Evolutionary conservation across 164 flowering plant genomes (phyloP).

Genomic region (Magnolia sinica): DNA sequence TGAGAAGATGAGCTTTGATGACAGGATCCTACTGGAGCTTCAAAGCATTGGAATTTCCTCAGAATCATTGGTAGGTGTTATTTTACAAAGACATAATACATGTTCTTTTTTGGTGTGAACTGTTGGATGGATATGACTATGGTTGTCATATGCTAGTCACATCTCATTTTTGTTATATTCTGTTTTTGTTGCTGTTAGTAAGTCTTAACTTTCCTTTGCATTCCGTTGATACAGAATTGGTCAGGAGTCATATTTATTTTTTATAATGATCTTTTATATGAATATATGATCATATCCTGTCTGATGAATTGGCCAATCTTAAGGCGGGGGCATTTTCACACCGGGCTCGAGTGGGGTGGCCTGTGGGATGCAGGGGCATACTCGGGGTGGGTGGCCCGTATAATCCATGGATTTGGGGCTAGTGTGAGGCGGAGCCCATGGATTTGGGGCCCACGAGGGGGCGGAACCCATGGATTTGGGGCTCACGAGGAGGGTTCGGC

Average conservation of each 20-base stretch:
- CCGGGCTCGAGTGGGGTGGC: too few relatives aligned
- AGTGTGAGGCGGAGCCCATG: too few relatives aligned
- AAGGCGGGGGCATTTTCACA: too few relatives aligned
- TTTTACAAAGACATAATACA: neutral
- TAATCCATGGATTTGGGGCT: too few relatives aligned
- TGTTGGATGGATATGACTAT: too few relatives aligned
- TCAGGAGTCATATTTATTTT: neutral
- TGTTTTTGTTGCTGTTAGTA: neutral
- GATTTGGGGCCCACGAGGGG: too few relatives aligned
- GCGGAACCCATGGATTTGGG: too few relatives aligned
- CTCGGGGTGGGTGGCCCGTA: too few relatives aligned
- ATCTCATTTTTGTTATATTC: neutral
- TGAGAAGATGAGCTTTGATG: slow-evolving; percentile 52
- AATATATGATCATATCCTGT: neutral
- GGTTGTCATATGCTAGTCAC: neutral
- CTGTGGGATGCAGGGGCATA: too few relatives aligned
- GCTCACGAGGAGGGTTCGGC: too few relatives aligned
- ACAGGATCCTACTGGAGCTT: slow-evolving; percentile 63
- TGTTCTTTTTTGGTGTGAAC: neutral
- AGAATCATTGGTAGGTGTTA: slow-evolving; percentile 53
- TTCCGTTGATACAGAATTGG: neutral
- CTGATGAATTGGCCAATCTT: neutral
- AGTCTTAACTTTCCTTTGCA: neutral
- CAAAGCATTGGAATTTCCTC: slow-evolving; percentile 69
- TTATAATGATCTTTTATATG: neutral